Base-by-base conservation (phyloP, 495 filamentous ascomycete genomes). In the Lichina pygmaea region DNA sequence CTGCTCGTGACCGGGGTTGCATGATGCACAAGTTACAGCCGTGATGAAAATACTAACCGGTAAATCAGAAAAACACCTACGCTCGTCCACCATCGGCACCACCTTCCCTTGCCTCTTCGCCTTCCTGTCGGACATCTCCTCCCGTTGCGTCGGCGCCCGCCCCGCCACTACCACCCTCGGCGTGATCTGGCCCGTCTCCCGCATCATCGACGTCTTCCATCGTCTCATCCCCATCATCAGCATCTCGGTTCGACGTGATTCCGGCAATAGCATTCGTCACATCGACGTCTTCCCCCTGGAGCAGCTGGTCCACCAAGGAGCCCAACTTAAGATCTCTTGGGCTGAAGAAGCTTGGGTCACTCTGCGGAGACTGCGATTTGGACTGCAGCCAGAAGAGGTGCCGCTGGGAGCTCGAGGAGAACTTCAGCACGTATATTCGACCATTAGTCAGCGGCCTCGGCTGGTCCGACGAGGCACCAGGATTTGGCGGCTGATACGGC, bases 331-430 rank as follows among this genome's bases (percentile, higher is more conserved):
- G 58, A 55, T 93, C 86, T 37, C 84, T 65, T 33, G 74, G 70
- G 53, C 80, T 86, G 62, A 86, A 83, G 68, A 72, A 85, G 59
- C 68, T 68, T 0, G 71, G 64, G 52, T 83, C 71, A n/a, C 79
- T 76, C 49, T 62, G 65, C 38, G 72, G 67, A 43, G 81, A 73
- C 61, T 94, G 84, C 8, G 72, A 66, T 55, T 81, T 85, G 6
- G 78, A 82, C 62, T 99, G 91, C 49, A 99, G 66, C 83, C 86
- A 99, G 67, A 93, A 99, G 32, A 95, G 68, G 57, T 95, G 72
- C 44, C 85, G 74, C 60, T 83, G 73, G 34, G 83, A 89, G 48
- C 80, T 86, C n/a, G 86, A 93, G 32, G 70, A 68, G 63, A 99
- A 99, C 59, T 92, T 94, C 56, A 99, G 70, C 45, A 81, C 74